Conservation (phyloP, 352 stramenopile genomes). For the Phytophthora multivora region DNA sequence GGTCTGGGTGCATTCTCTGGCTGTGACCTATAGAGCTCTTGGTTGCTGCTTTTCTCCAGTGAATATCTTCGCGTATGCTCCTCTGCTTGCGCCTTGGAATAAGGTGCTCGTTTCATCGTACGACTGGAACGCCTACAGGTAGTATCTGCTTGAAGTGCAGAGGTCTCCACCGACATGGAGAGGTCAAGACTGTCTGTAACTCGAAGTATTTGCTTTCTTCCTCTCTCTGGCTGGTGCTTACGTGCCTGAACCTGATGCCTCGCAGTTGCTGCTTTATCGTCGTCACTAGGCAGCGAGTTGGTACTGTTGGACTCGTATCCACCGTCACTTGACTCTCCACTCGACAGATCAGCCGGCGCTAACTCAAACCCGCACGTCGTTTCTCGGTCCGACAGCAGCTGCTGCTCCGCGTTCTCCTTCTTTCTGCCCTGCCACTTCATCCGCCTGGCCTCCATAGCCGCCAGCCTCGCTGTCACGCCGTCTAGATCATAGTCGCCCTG, state of each 20-base stretch:
- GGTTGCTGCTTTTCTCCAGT: not conserved
- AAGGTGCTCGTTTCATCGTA: not conserved
- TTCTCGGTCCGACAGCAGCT: slow-evolving; percentile 7
- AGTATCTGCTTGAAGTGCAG: slow-evolving; percentile 4
- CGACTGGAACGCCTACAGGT: not conserved
- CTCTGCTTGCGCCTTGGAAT: not conserved
- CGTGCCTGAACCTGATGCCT: not conserved
- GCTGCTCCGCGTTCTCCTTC: not conserved
- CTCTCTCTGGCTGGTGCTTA: not conserved
- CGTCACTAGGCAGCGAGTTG: slow-evolving; percentile 21
- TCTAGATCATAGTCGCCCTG: slow-evolving; percentile 49
- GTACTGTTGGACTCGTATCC: slow-evolving; percentile 20
- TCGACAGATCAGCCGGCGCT: slow-evolving; percentile 28
- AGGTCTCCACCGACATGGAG: slow-evolving; percentile 58
- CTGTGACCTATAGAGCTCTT: not conserved
- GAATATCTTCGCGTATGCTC: not conserved
- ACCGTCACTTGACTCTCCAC: slow-evolving; percentile 29
- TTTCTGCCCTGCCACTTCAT: slow-evolving; percentile 19
- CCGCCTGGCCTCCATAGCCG: slow-evolving; percentile 27
- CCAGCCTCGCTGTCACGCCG: slow-evolving; percentile 44
- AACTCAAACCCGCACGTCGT: slow-evolving; percentile 41
- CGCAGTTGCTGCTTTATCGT: not conserved
- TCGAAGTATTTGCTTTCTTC: slow-evolving; percentile 9
- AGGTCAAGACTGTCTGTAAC: slow-evolving; percentile 66
- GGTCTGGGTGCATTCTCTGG: slow-evolving; percentile 1